These are phyloP conservation scores for Crucibulum laeve DNA, from an alignment of 768 basidiomycete genomes.

Conservation along the genomic window DNA sequence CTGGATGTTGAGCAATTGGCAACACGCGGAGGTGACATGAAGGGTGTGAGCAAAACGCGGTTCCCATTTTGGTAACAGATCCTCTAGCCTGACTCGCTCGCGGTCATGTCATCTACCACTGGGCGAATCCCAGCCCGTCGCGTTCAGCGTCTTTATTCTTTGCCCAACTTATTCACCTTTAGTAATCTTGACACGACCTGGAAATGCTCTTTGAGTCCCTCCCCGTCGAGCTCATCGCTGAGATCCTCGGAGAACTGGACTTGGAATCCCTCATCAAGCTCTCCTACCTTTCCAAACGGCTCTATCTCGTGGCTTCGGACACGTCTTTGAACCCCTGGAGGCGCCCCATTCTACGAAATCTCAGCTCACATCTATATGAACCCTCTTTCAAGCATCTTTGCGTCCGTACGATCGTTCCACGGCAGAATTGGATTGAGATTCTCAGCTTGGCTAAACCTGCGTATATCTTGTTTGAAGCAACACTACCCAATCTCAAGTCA, in stretches of 20 bases:
- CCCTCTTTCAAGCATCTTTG: slow-evolving; percentile 52
- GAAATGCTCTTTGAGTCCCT: slow-evolving; percentile 43
- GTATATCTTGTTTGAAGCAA: slow-evolving; percentile 65
- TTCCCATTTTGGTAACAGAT: too few relatives aligned
- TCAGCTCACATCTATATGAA: slow-evolving; percentile 45
- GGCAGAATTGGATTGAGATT: slow-evolving; percentile 79
- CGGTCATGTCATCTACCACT: too few relatives aligned
- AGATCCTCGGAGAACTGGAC: slow-evolving; percentile 67
- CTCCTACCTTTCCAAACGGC: slow-evolving; percentile 57
- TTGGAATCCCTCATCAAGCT: slow-evolving; percentile 52
- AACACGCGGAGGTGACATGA: too few relatives aligned
- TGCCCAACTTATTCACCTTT: too few relatives aligned
- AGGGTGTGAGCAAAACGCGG: too few relatives aligned
- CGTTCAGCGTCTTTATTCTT: too few relatives aligned
- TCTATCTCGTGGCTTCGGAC: slow-evolving; percentile 58
- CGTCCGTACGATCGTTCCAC: slow-evolving; percentile 59
- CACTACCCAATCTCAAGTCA: slow-evolving; percentile 62
- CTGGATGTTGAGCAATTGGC: too few relatives aligned
- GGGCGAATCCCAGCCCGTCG: too few relatives aligned
- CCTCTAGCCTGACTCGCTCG: too few relatives aligned
- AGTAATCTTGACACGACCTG: not conserved
- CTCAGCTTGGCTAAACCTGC: slow-evolving; percentile 54
- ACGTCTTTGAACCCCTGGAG: slow-evolving; percentile 73
- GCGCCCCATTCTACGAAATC: slow-evolving; percentile 57
- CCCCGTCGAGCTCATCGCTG: slow-evolving; percentile 75